Evolutionary conservation across 345 rosid genomes (phyloP).

Genomic region (Camelina laxa): DNA sequence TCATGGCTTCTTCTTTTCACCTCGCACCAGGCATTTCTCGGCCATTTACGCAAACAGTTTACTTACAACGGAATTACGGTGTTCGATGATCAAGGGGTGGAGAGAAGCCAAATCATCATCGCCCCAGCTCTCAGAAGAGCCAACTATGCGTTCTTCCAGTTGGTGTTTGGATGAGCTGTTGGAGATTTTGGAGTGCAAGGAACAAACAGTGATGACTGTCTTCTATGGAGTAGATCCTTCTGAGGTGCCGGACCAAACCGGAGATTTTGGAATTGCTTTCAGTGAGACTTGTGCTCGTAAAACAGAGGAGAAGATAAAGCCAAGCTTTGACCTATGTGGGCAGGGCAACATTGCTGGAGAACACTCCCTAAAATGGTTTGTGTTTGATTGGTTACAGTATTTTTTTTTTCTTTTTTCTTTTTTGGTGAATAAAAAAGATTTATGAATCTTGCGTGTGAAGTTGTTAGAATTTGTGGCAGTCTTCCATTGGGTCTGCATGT

Average conservation of each 20-base stretch:
- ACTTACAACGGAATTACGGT: no score
- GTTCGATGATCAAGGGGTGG: no score
- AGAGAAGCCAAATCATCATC: no score
- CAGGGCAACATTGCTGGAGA: background rate
- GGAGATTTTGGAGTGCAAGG: background rate
- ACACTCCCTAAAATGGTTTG: constrained; percentile 1
- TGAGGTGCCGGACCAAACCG: background rate
- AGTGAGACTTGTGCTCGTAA: background rate
- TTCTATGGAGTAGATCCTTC: background rate
- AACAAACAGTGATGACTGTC: background rate
- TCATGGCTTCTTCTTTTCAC: no score
- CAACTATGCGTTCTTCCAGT: background rate
- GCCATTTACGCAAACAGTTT: no score
- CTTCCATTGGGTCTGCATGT: background rate
- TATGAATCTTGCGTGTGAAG: background rate
- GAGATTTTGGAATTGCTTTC: background rate
- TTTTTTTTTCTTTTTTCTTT: background rate
- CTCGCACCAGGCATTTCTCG: no score
- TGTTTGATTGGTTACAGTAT: background rate
- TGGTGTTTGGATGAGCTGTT: constrained; percentile 17
- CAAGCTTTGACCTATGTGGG: constrained; percentile 5
- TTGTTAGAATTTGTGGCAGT: background rate
- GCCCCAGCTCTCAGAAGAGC: no score
- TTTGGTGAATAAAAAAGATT: no score
- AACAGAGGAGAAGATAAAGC: background rate